Base-by-base conservation (phyloP, 1,139 yeast genomes). In the Starmera stellimalicola region DNA sequence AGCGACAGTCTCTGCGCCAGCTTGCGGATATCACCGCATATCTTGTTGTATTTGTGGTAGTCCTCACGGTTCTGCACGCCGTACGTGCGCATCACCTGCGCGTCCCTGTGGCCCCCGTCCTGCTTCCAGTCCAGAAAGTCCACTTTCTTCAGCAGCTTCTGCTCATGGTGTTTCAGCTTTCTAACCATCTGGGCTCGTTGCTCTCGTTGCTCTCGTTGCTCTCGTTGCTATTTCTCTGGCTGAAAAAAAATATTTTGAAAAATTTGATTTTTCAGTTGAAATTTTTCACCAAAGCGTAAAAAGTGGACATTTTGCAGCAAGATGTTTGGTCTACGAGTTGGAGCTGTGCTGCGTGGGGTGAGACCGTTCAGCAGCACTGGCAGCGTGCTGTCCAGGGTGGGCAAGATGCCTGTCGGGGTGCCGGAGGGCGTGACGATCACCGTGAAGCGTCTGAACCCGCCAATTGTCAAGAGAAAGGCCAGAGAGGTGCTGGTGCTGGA, bases 121-220 rank as follows among this genome's bases (percentile, higher is more conserved):
- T 87, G 94, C 58, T 91, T 91, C 95, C 97, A 93, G 58, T 91
- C 94, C 36, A 87, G 82, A 64, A 93, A 85, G 57, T 91, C 97
- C 39, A 91, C 97, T 60, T 91, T 93, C 66, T 84, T 88, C 51
- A 91, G 73, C 54, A 91, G 74, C 63, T 87, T 88, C 68, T 83
- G 79, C 70, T 91, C 98, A 61, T 91, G 98, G 63, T 83, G 87
- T 58, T 91, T 93, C 43, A 91, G 72, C 50, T 82, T 73, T 58
- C 98, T 74, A 37, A 85, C 96, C 97, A 88, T 88, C 18, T 36
- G 59, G n/a, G n/a, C n/a, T n/a, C n/a, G n/a, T n/a, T n/a, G n/a
- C n/a, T n/a, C n/a, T n/a, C n/a, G n/a, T n/a, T n/a, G n/a, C n/a
- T n/a, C n/a, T n/a, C n/a, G n/a, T n/a, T n/a, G n/a, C n/a, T n/a